Percentiles rank a stretch among this genome's conserved stretches.
Evolutionary conservation across 345 rosid species (phyloP).

Genomic region (Murraya paniculata): DNA sequence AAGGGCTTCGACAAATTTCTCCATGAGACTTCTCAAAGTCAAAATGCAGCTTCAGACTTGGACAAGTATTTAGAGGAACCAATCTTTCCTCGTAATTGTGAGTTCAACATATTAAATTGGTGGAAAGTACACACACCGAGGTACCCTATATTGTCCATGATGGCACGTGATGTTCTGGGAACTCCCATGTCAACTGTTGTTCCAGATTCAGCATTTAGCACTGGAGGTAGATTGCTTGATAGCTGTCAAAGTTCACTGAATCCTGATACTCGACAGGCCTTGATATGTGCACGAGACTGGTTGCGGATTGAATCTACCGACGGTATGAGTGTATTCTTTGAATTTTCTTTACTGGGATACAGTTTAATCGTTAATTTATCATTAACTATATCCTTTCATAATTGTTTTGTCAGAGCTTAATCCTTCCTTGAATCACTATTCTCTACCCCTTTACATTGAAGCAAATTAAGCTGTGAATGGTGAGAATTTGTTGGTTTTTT

Average conservation of each 20-base stretch:
- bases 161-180: slow-evolving; percentile 90
- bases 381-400: slow-evolving; percentile 1
- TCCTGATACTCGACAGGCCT: slow-evolving; percentile 72
- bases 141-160: slow-evolving; percentile 86
- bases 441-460: slow-evolving; percentile 32
- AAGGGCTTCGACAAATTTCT: slow-evolving; percentile 92
- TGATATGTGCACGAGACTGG: slow-evolving; percentile 89
- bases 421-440: slow-evolving; percentile 40
- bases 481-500: slow-evolving; percentile 17
- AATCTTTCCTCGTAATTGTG: slow-evolving; percentile 74
- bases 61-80: slow-evolving; percentile 93
- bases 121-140: slow-evolving; percentile 98
- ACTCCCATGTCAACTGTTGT: slow-evolving; percentile 72
- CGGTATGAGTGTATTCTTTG: slow-evolving; percentile 35
- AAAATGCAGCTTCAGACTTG: slow-evolving; percentile 57
- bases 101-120: slow-evolving; percentile 85
- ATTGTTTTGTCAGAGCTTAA: slow-evolving; percentile 30
- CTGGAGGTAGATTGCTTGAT: slow-evolving; percentile 60
- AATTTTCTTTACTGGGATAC: neutral
- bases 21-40: slow-evolving; percentile 79
- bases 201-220: slow-evolving; percentile 51
- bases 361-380: neutral
- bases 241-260: slow-evolving; percentile 49
- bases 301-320: slow-evolving; percentile 47
- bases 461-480: slow-evolving; percentile 24